Base-by-base conservation (phyloP, 257 asterid species). In the Linderniella brevidens region DNA sequence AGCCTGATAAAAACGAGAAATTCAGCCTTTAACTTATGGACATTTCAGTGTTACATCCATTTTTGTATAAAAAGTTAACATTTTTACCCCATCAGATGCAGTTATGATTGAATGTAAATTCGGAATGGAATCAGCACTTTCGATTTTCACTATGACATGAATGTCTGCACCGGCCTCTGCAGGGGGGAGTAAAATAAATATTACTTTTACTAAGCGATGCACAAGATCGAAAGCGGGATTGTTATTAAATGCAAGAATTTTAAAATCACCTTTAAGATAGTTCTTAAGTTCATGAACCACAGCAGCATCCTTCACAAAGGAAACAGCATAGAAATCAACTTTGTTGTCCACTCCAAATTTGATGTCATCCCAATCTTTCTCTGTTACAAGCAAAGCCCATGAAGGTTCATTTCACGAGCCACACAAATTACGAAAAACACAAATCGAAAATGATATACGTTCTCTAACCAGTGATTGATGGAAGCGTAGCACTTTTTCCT, bases 281-380 rank as follows among this genome's bases (percentile, higher is more conserved):
- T 74, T 82, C 69, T 88, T 80, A 72, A 88, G 72, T 56, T 84
- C 93, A 63, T 68, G 93, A 64, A 88, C 78, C 69, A 84, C 98
- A 64, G 74, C 60, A 41, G 94, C 96, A 78, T 85, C 93, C 75
- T 88, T 88, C 41, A 88, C 94, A 78, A 88, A 88, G 49, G 98
- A 88, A 74, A 88, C 98, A 50, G 96, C 98, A 64, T 88, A 88
- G 73, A 76, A 88, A 70, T 88, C 98, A 53, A 84, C 90, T 64
- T 76, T 80, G 62, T 85, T 88, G 59, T 88, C 93, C 64, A 88
- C 98, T 18, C 98, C 98, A 59, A 88, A 88, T 68, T 85, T 84
- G 53, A 88, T 88, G 68, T 88, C 98, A 51, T 84, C 98, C 98
- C 98, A 88, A 64, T 84, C 98, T 54, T 81, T 88, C 44, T 84